A percentile compares a stretch with the other conserved stretches of the same genome.
Conservation (phyloP, 2,329 filamentous ascomycete species). For the Trichoderma koningii region DNA sequence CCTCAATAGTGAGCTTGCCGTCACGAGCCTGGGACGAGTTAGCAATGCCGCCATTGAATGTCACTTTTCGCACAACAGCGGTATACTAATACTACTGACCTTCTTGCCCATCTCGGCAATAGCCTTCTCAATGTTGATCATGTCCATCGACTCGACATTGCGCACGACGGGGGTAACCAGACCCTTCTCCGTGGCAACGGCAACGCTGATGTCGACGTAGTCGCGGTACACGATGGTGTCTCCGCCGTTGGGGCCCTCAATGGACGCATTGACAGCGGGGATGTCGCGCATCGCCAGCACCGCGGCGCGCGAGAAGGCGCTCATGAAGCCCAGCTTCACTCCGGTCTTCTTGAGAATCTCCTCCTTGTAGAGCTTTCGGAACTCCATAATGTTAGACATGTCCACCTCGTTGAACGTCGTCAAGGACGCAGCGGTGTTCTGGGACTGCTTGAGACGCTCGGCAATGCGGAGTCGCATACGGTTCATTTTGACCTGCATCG, state of each 20-base stretch:
- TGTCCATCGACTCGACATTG: conserved; percentile 85
- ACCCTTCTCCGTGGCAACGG: conserved; percentile 95
- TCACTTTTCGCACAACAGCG: neutral
- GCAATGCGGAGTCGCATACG: conserved; percentile 97
- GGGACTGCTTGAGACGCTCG: conserved; percentile 97
- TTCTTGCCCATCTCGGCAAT: conserved; percentile 97
- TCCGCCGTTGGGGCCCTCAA: conserved; percentile 90
- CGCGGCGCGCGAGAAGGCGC: conserved; percentile 87
- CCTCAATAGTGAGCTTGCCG: conserved; percentile 95
- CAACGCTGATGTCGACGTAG: conserved; percentile 96
- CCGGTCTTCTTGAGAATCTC: conserved; percentile 94
- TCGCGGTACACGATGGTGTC: conserved; percentile 98
- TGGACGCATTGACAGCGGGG: conserved; percentile 94
- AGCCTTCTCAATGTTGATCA: conserved; percentile 83
- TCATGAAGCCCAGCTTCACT: conserved; percentile 99
- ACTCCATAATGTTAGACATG: conserved; percentile 97
- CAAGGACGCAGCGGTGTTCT: conserved; percentile 95
- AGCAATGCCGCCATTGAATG: neutral
- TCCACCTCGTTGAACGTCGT: conserved; percentile 99
- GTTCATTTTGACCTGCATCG: conserved; percentile 92
- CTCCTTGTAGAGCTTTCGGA: conserved; percentile 97
- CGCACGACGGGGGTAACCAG: conserved; percentile 95
- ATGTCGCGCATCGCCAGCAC: conserved; percentile 92
- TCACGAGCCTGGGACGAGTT: conserved; percentile 70
- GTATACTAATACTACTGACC: conserved; percentile 54